phyloP scores from a whole-genome alignment of 306 rosid genomes.

The Alnus glutinosa region DNA sequence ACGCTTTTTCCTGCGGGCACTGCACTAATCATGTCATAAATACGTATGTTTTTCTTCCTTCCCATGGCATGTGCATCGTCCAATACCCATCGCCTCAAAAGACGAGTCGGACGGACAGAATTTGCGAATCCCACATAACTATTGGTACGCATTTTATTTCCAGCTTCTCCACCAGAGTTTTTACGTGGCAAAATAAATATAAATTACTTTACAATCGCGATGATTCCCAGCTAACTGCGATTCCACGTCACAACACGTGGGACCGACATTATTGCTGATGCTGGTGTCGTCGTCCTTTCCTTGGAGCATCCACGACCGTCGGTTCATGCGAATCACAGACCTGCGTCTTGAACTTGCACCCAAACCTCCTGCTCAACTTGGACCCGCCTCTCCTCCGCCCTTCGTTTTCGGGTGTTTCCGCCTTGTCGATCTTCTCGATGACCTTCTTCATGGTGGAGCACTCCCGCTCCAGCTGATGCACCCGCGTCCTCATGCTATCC shows the following conservation, averaged over 20 bases:
- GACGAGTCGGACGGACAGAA: not conserved
- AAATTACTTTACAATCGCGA: not conserved
- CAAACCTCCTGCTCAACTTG: conserved; percentile 54
- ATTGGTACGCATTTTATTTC: not conserved
- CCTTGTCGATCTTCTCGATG: conserved; percentile 62
- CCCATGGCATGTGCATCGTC: not conserved
- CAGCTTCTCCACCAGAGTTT: not conserved
- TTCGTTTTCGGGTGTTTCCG: conserved; percentile 26
- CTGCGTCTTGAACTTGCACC: conserved; percentile 94
- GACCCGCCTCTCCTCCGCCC: conserved; percentile 46
- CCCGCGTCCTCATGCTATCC: conserved; percentile 99
- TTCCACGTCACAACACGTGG: not conserved
- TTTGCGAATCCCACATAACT: not conserved
- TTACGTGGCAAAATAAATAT: conserved; percentile 4
- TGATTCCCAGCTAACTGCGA: not conserved
- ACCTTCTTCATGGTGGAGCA: conserved; percentile 87
- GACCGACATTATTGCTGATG: conserved; percentile 43
- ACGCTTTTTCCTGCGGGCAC: not conserved
- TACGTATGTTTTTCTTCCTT: not conserved
- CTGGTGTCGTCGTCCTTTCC: conserved; percentile 50
- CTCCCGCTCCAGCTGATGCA: conserved; percentile 88
- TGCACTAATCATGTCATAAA: not conserved
- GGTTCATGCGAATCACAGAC: conserved; percentile 90
- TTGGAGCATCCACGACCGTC: conserved; percentile 67
- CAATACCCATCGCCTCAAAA: conserved; percentile 14